Conservation (phyloP, 2,329 filamentous ascomycete species). For the Aspergillus sp. region DNA sequence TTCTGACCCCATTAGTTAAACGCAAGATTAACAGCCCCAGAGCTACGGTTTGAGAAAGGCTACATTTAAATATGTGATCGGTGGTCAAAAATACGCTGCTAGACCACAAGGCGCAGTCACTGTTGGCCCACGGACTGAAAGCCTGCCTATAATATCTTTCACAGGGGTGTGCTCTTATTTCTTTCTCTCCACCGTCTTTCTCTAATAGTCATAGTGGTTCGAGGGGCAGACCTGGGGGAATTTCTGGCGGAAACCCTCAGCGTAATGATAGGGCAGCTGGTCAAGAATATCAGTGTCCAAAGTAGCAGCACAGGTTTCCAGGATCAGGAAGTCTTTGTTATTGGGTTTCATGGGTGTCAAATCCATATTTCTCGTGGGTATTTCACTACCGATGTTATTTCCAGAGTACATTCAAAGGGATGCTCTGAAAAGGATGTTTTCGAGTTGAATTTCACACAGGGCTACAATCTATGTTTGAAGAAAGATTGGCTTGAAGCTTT, state of each 20-base stretch:
- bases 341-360: constrained; percentile 1
- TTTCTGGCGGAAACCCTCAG: constrained; percentile 6
- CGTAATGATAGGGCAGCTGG: constrained; percentile 9
- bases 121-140: background rate
- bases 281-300: constrained; percentile 1
- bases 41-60: background rate
- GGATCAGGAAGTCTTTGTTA: constrained; percentile 4
- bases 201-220: constrained; percentile 5
- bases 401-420: constrained; percentile 1
- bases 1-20: background rate
- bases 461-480: constrained; percentile 10
- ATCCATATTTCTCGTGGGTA: constrained; percentile 4
- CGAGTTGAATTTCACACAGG: constrained; percentile 3
- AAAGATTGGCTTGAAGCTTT: constrained; percentile 9
- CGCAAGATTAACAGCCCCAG: background rate
- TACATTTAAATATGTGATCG: constrained; percentile 1
- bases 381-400: background rate
- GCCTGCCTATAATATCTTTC: constrained; percentile 3
- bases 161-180: constrained; percentile 1
- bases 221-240: constrained; percentile 6
- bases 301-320: background rate
- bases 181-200: background rate
- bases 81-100: background rate
- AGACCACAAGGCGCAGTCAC: constrained; percentile 1
- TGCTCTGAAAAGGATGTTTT: background rate